Conservation (phyloP, 768 basidiomycete genomes). For the Rhizopogon vesiculosus region DNA sequence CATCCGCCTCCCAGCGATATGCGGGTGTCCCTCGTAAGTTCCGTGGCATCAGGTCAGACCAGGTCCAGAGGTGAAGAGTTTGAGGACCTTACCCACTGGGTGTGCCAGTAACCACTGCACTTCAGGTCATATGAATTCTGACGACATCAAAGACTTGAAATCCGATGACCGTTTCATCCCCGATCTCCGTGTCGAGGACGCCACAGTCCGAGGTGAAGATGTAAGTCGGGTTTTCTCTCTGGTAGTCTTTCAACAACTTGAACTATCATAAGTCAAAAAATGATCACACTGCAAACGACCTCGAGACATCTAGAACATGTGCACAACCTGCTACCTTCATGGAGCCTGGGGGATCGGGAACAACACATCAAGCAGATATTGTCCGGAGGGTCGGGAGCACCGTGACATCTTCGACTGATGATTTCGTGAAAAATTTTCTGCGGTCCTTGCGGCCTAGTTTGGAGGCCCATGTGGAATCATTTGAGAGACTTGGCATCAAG, state of each 20-base stretch:
- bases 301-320: no score
- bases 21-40: no score
- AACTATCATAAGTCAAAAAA: background rate
- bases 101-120: background rate
- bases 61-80: background rate
- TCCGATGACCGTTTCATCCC: background rate
- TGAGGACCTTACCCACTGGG: background rate
- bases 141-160: background rate
- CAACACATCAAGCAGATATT: no score
- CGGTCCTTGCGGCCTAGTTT: slow-evolving; percentile 17
- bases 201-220: background rate
- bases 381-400: background rate
- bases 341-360: no score
- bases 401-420: background rate
- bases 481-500: slow-evolving; percentile 18
- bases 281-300: background rate
- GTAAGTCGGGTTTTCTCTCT: background rate
- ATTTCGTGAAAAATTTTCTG: slow-evolving; percentile 13
- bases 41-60: no score
- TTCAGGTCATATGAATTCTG: background rate
- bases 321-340: no score
- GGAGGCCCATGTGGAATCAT: slow-evolving; percentile 12
- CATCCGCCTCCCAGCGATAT: no score
- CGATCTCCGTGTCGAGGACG: background rate
- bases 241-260: background rate